Evolutionary conservation across 176 grass and related monocot species (phyloP), one percentile per base, ranked within the genome.

Genomic region (Canna indica): DNA sequence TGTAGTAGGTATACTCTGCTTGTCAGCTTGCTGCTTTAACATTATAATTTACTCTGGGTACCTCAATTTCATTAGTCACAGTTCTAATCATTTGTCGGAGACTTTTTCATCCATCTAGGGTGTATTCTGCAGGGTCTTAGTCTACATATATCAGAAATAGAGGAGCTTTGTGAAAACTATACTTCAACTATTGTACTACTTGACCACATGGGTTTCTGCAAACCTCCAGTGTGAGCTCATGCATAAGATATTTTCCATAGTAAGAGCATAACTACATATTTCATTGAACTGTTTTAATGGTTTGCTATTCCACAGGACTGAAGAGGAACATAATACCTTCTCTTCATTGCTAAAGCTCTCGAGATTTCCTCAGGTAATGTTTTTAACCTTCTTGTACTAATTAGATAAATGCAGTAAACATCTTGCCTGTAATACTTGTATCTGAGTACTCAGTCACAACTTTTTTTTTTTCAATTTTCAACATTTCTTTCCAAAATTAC

Each of bases 161-260:
- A 88, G 67, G 83, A 91, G 65, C 81, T 96, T 14, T 91, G 91
- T 80, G 77, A 44, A 11, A 72, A 79, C 63, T 86, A 88, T 77
- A 83, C 88, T 67, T 35, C 71, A 70, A 96, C 91, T 63, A 80
- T 69, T 69, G 85, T 96, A 77, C 69, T 96, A 73, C 73, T 96
- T 52, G 88, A 96, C 67, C 91, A 96, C 46, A 88, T 96, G 82
- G 80, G 80, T 82, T 91, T 96, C 86, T 96, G 91, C 85, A 91
- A 91, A 57, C 88, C 88, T 71, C 88, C 91, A 68, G 66, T 10
- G 91, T 96, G 78, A 78, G 66, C 69, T 68, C 62, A 32, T 78
- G 20, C 7, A 13, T 72, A 46, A 12, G 10, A 65, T 53, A 5
- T 54, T 33, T 31, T 36, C 48, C 57, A 25, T 30, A 27, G 48